Evolutionary conservation across 169 alveolate genomes (phyloP).

Genomic region (Plasmodium fragile): DNA sequence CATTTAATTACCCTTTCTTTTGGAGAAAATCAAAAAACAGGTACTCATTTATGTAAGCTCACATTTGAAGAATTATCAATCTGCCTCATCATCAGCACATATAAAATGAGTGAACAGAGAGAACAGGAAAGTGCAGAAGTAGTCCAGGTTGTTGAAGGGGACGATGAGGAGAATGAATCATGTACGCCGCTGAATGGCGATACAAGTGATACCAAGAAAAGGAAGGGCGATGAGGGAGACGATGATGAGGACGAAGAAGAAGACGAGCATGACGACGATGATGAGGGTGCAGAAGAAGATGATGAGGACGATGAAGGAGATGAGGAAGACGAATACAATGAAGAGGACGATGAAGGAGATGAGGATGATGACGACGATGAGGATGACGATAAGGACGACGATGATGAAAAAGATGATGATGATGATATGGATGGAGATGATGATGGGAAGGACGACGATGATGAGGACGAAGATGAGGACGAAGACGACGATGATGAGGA

Average conservation of each 20-base stretch:
- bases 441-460: background rate
- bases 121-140: background rate
- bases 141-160: background rate
- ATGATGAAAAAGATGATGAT: background rate
- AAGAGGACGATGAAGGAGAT: background rate
- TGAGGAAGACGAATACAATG: slow-evolving; percentile 31
- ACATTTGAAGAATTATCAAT: background rate
- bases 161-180: background rate
- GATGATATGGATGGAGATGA: background rate
- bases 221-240: background rate
- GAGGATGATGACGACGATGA: background rate
- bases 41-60: background rate
- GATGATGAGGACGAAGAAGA: background rate
- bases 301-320: background rate
- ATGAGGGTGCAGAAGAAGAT: background rate
- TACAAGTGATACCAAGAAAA: background rate
- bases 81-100: background rate
- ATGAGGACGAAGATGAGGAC: slow-evolving; percentile 3
- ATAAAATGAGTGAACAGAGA: background rate
- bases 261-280: background rate
- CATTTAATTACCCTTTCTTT: background rate
- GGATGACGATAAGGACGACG: background rate
- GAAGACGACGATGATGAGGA: slow-evolving; percentile 3
- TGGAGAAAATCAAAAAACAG: background rate
- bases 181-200: background rate